A percentile compares a stretch with the other conserved stretches of the same genome.
Evolutionary conservation across 2,329 filamentous ascomycete species (phyloP).

Genomic region (Colletotrichum australisinense): DNA sequence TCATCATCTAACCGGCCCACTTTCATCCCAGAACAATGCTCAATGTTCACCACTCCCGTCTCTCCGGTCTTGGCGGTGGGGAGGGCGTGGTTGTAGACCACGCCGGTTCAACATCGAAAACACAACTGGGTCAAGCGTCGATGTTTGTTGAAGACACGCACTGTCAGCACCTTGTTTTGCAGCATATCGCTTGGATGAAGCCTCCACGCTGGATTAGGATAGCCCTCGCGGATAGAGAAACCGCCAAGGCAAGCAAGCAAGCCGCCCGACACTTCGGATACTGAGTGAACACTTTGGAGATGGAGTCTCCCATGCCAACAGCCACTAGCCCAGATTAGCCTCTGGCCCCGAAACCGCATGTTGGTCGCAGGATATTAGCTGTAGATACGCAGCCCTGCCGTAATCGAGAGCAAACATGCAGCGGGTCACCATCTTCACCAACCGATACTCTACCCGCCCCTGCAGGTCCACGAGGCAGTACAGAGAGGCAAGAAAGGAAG

Average conservation of each 20-base stretch:
- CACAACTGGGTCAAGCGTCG: not conserved
- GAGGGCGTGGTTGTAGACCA: not conserved
- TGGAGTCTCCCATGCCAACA: not conserved
- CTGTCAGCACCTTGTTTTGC: not conserved
- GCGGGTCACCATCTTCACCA: constrained; percentile 9
- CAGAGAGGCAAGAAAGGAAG: not conserved
- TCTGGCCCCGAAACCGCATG: not conserved
- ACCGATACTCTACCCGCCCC: not conserved
- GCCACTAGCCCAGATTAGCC: not conserved
- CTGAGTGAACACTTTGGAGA: not conserved
- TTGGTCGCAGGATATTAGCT: not conserved
- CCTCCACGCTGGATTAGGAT: not conserved
- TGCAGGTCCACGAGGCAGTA: not conserved
- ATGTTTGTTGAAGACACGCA: not conserved
- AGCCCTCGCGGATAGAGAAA: not conserved
- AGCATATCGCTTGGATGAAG: constrained; percentile 16
- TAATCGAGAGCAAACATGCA: constrained; percentile 11
- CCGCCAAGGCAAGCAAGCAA: not conserved
- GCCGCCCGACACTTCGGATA: not conserved
- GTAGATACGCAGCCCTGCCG: constrained; percentile 6
- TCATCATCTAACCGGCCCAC: not conserved
- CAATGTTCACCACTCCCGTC: not conserved
- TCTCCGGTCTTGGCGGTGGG: not conserved
- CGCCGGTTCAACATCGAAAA: not conserved
- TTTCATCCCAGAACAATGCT: not conserved